These are phyloP conservation scores for Kazachstania viticola DNA, from an alignment of 805 yeast genomes.

Conservation along the genomic window DNA sequence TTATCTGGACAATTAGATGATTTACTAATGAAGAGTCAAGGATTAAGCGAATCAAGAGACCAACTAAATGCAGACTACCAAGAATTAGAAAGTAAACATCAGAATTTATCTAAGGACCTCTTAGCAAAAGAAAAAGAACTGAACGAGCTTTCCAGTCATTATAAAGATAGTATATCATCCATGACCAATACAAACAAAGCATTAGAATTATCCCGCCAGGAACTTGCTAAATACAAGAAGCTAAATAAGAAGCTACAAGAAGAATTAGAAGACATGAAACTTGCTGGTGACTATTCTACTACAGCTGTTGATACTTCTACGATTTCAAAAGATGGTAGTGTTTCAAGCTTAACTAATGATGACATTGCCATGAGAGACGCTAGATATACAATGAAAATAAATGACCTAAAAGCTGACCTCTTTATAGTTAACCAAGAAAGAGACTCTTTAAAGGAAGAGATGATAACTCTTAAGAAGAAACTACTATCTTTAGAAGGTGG, in stretches of 20 bases:
- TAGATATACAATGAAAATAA: constrained; percentile 62
- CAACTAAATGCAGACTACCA: constrained; percentile 24
- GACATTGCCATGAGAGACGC: constrained; percentile 26
- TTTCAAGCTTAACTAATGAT: constrained; percentile 15
- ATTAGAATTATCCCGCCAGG: constrained; percentile 59
- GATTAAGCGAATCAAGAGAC: constrained; percentile 25
- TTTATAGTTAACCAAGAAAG: constrained; percentile 74
- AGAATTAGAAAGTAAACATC: constrained; percentile 20
- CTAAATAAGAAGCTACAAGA: constrained; percentile 42
- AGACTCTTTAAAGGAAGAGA: constrained; percentile 59
- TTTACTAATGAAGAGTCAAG: constrained; percentile 37
- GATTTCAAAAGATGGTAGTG: constrained; percentile 9
- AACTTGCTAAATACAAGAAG: constrained; percentile 49
- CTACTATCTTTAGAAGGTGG: constrained; percentile 14
- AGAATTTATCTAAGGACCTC: constrained; percentile 14
- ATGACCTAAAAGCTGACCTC: constrained; percentile 76
- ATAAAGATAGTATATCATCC: constrained; percentile 58
- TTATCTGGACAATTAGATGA: constrained; percentile 49
- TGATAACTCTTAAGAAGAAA: constrained; percentile 47
- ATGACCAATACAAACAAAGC: constrained; percentile 70
- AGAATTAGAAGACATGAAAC: constrained; percentile 59
- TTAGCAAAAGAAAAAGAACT: constrained; percentile 28
- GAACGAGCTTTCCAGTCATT: constrained; percentile 45
- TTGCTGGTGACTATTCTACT: constrained; percentile 33
- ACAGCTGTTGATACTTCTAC: background rate